Conservation (phyloP, 345 rosid species). For the Salix koriyanagi region DNA sequence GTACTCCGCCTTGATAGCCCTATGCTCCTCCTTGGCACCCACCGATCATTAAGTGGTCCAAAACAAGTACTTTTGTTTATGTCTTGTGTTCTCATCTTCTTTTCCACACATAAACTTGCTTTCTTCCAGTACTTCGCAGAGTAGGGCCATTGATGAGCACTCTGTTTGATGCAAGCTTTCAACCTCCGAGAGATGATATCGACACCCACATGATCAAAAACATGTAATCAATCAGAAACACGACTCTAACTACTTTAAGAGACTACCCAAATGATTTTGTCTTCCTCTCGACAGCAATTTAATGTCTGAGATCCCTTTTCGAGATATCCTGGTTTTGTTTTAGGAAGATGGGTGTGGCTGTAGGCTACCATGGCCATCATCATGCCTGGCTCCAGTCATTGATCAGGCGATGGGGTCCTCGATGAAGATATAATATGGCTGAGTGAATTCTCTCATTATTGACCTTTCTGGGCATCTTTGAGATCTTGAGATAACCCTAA, state of each 20-base stretch:
- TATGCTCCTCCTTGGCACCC: not conserved
- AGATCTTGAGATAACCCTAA: conserved; percentile 16
- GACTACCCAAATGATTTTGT: not conserved
- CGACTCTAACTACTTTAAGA: not conserved
- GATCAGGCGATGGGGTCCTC: conserved; percentile 13
- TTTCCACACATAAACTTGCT: conserved; percentile 18
- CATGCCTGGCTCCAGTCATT: not conserved
- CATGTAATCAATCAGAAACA: not conserved
- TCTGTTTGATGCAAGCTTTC: conserved; percentile 6
- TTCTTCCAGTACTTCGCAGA: not conserved
- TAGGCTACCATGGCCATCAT: not conserved
- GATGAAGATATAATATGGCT: conserved; percentile 17
- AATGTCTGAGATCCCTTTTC: conserved; percentile 1
- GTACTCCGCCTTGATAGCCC: conserved; percentile 17
- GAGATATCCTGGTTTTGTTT: not conserved
- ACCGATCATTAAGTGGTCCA: conserved; percentile 22
- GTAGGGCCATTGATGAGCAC: conserved; percentile 19
- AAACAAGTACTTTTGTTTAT: conserved; percentile 7
- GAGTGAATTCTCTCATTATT: conserved; percentile 15
- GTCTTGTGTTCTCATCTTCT: conserved; percentile 21
- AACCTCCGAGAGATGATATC: not conserved
- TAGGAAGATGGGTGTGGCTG: not conserved
- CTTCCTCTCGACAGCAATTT: not conserved
- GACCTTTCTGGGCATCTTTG: not conserved
- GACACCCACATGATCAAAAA: not conserved